These are phyloP conservation scores for Tuber melanosporum DNA, from an alignment of 495 filamentous ascomycete genomes.

Conservation along the genomic window DNA sequence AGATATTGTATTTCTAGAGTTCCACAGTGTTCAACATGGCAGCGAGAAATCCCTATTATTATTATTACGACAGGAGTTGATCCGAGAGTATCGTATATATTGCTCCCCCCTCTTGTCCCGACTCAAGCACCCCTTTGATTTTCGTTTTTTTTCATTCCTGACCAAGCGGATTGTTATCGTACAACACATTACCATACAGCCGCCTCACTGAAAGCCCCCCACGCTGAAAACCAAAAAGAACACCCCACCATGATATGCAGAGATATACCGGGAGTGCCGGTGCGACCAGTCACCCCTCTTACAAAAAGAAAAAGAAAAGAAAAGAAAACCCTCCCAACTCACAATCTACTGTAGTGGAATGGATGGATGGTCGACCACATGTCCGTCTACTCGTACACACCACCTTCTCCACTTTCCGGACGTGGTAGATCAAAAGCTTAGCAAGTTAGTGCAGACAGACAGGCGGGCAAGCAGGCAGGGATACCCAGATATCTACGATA, in stretches of 20 bases:
- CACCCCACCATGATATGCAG: background rate
- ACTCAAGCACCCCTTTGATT: too few relatives aligned
- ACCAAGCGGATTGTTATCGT: too few relatives aligned
- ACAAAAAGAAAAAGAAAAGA: background rate
- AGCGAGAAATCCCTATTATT: too few relatives aligned
- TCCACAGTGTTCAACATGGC: too few relatives aligned
- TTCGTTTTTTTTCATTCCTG: too few relatives aligned
- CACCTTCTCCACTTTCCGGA: background rate
- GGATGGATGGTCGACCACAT: background rate
- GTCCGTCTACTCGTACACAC: background rate
- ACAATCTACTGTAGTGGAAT: background rate
- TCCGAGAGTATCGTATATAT: too few relatives aligned
- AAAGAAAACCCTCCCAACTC: background rate
- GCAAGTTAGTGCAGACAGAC: background rate
- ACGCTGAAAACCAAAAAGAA: background rate
- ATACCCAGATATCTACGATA: background rate
- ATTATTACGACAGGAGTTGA: too few relatives aligned
- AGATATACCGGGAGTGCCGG: background rate
- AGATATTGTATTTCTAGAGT: too few relatives aligned
- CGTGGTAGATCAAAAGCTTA: background rate
- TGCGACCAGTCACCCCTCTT: background rate
- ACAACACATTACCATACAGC: too few relatives aligned
- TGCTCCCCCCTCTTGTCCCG: too few relatives aligned
- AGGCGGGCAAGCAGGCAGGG: background rate
- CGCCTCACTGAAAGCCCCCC: background rate